These are phyloP conservation scores for Colletotrichum tamarilloi DNA, from an alignment of 2,329 filamentous ascomycete genomes.

Conservation along the genomic window DNA sequence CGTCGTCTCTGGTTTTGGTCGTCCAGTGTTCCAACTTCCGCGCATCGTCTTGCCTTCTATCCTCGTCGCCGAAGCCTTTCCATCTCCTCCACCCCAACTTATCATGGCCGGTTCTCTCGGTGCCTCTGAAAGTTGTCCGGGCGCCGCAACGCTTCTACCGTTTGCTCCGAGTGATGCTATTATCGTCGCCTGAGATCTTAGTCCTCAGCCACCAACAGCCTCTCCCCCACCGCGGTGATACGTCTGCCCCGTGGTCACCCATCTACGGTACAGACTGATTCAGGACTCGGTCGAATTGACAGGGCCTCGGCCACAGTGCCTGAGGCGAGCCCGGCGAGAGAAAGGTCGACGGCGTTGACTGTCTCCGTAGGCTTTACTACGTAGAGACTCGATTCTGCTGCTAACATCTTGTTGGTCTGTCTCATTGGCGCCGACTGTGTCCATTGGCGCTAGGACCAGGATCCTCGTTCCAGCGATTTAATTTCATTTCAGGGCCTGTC, in stretches of 20 bases:
- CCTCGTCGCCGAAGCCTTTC: conserved; percentile 3
- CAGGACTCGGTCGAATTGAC: conserved; percentile 6
- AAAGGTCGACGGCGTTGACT: not conserved
- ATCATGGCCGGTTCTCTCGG: not conserved
- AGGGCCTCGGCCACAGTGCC: conserved; percentile 7
- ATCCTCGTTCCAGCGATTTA: conserved; percentile 32
- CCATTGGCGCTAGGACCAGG: conserved; percentile 25
- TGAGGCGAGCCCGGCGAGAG: conserved; percentile 4
- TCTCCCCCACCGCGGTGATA: not conserved
- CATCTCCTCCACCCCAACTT: not conserved
- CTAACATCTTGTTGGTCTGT: not conserved
- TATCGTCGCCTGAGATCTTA: conserved; percentile 28
- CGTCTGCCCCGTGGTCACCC: not conserved
- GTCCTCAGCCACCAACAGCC: conserved; percentile 1
- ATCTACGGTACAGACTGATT: not conserved
- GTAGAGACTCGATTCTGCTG: not conserved
- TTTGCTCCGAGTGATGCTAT: conserved; percentile 10
- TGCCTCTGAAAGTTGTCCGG: conserved; percentile 15
- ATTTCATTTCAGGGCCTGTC: conserved; percentile 35
- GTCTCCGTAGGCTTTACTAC: not conserved
- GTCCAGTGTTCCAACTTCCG: not conserved
- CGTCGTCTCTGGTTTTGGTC: conserved; percentile 9
- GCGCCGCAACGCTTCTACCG: conserved; percentile 12
- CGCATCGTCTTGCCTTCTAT: not conserved
- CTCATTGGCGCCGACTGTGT: conserved; percentile 4